phyloP scores from a whole-genome alignment of 2,329 filamentous ascomycete species.

The Aspergillus tamarii region DNA sequence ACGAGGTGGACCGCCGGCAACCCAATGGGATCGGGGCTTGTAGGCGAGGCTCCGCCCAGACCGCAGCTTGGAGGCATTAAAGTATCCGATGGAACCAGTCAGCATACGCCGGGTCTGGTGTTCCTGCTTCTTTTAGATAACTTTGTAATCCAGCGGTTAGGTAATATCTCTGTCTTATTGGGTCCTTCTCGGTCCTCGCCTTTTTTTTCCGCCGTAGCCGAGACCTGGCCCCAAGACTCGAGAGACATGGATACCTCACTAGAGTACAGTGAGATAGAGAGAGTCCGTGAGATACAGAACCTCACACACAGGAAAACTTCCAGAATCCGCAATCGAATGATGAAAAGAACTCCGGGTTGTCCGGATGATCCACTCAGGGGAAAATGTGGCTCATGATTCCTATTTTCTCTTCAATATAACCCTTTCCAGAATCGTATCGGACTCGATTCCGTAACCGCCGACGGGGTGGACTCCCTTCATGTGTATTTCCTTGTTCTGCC shows the following conservation, averaged over 20 bases:
- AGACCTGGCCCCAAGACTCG: background rate
- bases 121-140: slow-evolving; percentile 6
- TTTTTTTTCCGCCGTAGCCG: background rate
- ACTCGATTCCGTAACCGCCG: background rate
- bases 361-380: background rate
- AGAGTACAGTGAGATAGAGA: background rate
- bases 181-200: background rate
- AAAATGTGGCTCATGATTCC: background rate
- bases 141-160: background rate
- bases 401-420: background rate
- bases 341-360: background rate
- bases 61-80: slow-evolving; percentile 28
- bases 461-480: background rate
- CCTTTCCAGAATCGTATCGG: slow-evolving; percentile 1
- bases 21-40: slow-evolving; percentile 17
- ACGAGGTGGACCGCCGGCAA: slow-evolving; percentile 21
- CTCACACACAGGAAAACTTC: background rate
- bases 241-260: background rate
- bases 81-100: slow-evolving; percentile 20
- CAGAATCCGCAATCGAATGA: slow-evolving; percentile 6
- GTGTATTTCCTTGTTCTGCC: slow-evolving; percentile 3
- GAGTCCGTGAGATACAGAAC: background rate
- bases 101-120: slow-evolving; percentile 6
- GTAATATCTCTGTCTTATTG: background rate
- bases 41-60: slow-evolving; percentile 27